These are phyloP conservation scores for Metarhizium anisopliae DNA, from an alignment of 2,329 filamentous ascomycete species.

Conservation along the genomic window DNA sequence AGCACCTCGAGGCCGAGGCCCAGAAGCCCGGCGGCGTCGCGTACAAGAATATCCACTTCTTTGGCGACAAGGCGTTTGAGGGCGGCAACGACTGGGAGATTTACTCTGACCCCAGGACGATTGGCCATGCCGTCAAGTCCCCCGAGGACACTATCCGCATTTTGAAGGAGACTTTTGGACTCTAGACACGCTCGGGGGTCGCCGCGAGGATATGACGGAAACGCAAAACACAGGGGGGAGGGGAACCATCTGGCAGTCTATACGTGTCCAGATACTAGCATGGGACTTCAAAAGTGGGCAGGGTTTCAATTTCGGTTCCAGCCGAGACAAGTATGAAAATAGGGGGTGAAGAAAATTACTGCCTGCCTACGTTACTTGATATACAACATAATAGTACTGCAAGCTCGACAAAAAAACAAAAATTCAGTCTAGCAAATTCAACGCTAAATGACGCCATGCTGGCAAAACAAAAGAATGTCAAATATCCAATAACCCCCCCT, in stretches of 20 bases:
- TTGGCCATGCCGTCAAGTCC: constrained; percentile 72
- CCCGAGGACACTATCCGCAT: constrained; percentile 76
- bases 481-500: neutral
- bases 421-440: neutral
- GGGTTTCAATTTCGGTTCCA: too few species aligned
- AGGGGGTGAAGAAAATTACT: neutral
- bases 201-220: neutral
- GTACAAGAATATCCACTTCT: constrained; percentile 92
- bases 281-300: neutral
- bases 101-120: constrained; percentile 69
- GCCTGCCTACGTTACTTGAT: neutral
- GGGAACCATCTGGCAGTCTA: too few species aligned
- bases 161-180: constrained; percentile 71
- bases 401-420: neutral
- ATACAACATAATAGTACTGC: neutral
- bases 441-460: neutral
- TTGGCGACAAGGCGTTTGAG: constrained; percentile 86
- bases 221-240: neutral
- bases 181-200: constrained; percentile 31
- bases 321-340: too few species aligned
- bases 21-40: constrained; percentile 58
- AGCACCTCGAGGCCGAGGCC: constrained; percentile 76
- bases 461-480: neutral
- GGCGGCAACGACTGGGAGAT: constrained; percentile 98
- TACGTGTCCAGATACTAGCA: neutral